Base-by-base conservation (phyloP, 2,329 filamentous ascomycete genomes). In the Ascochyta lentis region DNA sequence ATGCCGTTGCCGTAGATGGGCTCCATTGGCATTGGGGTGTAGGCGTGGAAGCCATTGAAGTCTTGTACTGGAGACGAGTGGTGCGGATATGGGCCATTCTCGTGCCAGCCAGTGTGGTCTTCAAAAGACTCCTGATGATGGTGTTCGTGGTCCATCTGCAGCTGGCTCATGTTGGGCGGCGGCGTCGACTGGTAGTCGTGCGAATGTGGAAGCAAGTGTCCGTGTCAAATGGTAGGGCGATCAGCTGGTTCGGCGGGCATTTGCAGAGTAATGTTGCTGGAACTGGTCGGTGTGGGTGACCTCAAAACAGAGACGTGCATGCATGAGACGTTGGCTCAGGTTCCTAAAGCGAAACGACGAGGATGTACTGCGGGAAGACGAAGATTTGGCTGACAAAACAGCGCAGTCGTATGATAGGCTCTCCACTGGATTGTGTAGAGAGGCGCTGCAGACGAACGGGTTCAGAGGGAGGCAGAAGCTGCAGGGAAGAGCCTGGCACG, bases 61-160 rank as follows among this genome's bases (percentile, higher is more conserved):
- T 78, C 76, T 38, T 76, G 74, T 19, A 76, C 72, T 10, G 75
- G 72, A 46, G 75, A 75, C 46, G 76, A 73, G 50, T 78, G 75
- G 12, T 74, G 67, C 24, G 70, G 69, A 58, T 73, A 76, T 49
- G 60, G 61, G 37, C 52, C 57, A 46, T 63, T 64, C 27, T 74
- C 70, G 33, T 70, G 65, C 75, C 75, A 77, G 45, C 54, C 58
- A 34, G 63, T 66, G 46, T 68, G 67, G 56, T 76, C 75, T 50
- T 76, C 71, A 58, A 70, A 75, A 37, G 66, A 57, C 58, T 71
- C 69, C 58, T 68, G 69, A 53, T 70, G 65, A 35, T 67, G 67
- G 49, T 75, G 70, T 38, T 76, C 74, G 67, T 76, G 74, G 61
- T 77, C 75, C 73, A 77, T 77, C 57, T 73, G 72, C 64, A 77